Conservation (phyloP, 139 green algal genomes). For the Prasinococcaceae sp. region DNA sequence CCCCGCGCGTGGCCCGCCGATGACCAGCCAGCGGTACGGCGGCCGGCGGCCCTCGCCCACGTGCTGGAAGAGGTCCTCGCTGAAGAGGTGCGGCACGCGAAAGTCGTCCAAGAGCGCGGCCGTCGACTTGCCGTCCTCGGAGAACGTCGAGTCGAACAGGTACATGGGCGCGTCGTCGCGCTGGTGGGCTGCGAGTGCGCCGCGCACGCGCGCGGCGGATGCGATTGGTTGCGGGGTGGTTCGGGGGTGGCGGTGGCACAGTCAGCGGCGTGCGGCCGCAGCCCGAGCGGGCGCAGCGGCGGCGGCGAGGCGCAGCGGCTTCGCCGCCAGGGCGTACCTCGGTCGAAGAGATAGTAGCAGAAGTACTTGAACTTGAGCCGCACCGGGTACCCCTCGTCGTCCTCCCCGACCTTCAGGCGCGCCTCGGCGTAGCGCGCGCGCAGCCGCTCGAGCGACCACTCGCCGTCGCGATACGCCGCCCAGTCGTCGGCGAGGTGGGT, state of each 20-base stretch:
- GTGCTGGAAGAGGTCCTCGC: constrained; percentile 59
- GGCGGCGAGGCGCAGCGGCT: too few species aligned
- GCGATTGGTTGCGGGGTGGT: too few species aligned
- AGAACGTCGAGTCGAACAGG: constrained; percentile 60
- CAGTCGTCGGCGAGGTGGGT: too few species aligned
- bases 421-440: constrained; percentile 35
- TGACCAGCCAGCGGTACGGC: constrained; percentile 43
- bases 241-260: too few species aligned
- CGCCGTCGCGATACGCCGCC: too few species aligned
- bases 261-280: too few species aligned
- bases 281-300: too few species aligned
- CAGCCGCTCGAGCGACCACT: constrained; percentile 41
- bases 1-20: constrained; percentile 27
- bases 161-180: constrained; percentile 60
- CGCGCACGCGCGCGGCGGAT: too few species aligned
- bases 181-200: too few species aligned
- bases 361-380: constrained; percentile 61
- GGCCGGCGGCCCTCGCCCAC: constrained; percentile 57
- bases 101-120: constrained; percentile 33
- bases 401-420: constrained; percentile 76
- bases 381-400: constrained; percentile 83
- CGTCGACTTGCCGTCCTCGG: not conserved
- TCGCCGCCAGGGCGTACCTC: too few species aligned
- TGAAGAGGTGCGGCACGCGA: constrained; percentile 45
- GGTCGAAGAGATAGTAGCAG: constrained; percentile 41